Conservation (phyloP, 2,329 filamentous ascomycete genomes). For the Tetracladium maxilliforme region DNA sequence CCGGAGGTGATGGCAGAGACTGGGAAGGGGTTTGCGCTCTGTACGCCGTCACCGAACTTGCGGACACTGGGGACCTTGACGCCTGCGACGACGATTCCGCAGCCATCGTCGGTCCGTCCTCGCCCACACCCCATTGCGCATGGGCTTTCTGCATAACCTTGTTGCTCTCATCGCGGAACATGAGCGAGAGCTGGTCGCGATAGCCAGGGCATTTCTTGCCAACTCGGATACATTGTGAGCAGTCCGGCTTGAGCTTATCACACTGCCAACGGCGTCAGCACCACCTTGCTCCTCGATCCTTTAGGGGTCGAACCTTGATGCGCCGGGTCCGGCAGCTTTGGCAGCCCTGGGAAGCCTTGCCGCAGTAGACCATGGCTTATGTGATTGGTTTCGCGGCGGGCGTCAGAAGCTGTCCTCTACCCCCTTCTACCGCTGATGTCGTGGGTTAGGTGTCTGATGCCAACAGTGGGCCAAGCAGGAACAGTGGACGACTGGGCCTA, state of each 20-base stretch:
- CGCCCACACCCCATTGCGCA: no score
- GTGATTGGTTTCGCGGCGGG: not conserved
- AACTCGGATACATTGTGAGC: constrained; percentile 38
- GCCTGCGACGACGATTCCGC: constrained; percentile 1
- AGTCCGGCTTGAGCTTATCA: constrained; percentile 33
- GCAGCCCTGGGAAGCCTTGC: constrained; percentile 41
- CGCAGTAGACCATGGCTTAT: constrained; percentile 36
- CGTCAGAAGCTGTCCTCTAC: no score
- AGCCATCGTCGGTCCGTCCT: constrained; percentile 2
- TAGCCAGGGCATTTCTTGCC: constrained; percentile 38
- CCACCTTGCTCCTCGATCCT: constrained; percentile 2
- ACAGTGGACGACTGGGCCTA: no score
- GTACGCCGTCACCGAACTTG: constrained; percentile 1
- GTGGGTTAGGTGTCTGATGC: no score
- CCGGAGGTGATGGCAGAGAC: no score
- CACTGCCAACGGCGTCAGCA: constrained; percentile 22
- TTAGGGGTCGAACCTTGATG: constrained; percentile 1
- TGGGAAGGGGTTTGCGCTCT: no score
- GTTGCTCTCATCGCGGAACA: constrained; percentile 41
- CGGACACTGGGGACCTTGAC: no score
- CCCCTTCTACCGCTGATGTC: no score
- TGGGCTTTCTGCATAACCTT: constrained; percentile 36
- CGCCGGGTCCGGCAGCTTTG: constrained; percentile 27
- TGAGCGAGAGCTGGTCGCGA: constrained; percentile 36
- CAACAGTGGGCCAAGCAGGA: no score